Percentiles rank a stretch among this genome's conserved stretches.
Conservation (phyloP, 1,139 yeast species). For the Nakaseomyces glabratus region DNA sequence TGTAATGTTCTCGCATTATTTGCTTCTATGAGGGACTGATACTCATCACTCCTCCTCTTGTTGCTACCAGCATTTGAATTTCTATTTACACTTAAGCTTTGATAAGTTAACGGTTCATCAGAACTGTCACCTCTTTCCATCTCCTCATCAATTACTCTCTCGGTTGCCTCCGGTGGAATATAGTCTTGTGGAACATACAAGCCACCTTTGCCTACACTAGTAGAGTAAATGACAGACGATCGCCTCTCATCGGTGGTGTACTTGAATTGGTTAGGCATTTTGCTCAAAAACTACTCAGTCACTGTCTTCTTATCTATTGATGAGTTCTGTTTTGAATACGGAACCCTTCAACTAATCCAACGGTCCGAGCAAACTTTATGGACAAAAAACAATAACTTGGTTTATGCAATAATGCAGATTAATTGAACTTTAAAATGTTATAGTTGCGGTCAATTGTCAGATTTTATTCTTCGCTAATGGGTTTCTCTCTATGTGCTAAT, state of each 20-base stretch:
- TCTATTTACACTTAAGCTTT: conserved; percentile 1
- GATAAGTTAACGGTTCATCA: conserved; percentile 7
- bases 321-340: too few relatives aligned
- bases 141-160: conserved; percentile 13
- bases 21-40: conserved; percentile 18
- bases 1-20: conserved; percentile 20
- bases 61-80: background rate
- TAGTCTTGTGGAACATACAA: conserved; percentile 28
- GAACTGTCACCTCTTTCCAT: conserved; percentile 12
- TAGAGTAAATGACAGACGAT: conserved; percentile 29
- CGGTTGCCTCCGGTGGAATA: conserved; percentile 15
- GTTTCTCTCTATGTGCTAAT: too few relatives aligned
- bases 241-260: conserved; percentile 26
- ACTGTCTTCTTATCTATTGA: too few relatives aligned
- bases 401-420: too few relatives aligned
- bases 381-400: too few relatives aligned
- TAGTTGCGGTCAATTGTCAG: too few relatives aligned
- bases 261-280: conserved; percentile 22
- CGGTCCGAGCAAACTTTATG: too few relatives aligned
- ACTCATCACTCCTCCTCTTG: conserved; percentile 10
- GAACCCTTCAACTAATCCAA: too few relatives aligned
- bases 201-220: conserved; percentile 29
- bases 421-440: too few relatives aligned
- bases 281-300: conserved; percentile 4
- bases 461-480: too few relatives aligned